Conservation (phyloP, 495 filamentous ascomycete genomes). For the Annulohypoxylon bovei region DNA sequence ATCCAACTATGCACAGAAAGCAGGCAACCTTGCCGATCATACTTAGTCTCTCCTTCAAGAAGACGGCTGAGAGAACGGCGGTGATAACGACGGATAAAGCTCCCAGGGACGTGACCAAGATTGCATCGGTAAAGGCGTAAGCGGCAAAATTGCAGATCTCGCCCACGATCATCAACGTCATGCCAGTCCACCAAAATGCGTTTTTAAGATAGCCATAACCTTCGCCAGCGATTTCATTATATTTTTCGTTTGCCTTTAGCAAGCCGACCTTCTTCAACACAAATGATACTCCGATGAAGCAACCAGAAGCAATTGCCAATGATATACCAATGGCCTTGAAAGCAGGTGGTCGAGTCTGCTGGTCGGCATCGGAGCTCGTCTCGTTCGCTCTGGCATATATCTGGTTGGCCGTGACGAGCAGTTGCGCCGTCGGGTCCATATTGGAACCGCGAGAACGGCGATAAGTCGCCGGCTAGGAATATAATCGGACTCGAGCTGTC, state of each 20-base stretch:
- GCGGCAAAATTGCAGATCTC: slow-evolving; percentile 98
- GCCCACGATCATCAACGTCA: slow-evolving; percentile 96
- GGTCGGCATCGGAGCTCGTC: slow-evolving; percentile 31
- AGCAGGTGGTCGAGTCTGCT: slow-evolving; percentile 50
- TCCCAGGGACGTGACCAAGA: slow-evolving; percentile 92
- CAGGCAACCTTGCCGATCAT: slow-evolving; percentile 97
- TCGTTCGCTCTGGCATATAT: slow-evolving; percentile 54
- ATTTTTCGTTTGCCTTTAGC: slow-evolving; percentile 93
- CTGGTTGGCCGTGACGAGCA: slow-evolving; percentile 53
- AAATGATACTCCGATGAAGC: slow-evolving; percentile 96
- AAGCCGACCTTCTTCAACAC: slow-evolving; percentile 94
- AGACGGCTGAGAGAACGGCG: slow-evolving; percentile 92
- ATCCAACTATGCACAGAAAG: slow-evolving; percentile 93
- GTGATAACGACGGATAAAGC: slow-evolving; percentile 96
- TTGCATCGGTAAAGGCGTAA: slow-evolving; percentile 97
- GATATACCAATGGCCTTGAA: slow-evolving; percentile 92
- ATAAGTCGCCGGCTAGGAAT: slow-evolving; percentile 15
- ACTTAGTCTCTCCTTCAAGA: slow-evolving; percentile 93
- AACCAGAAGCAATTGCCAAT: slow-evolving; percentile 85
- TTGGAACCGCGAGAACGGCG: slow-evolving; percentile 30
- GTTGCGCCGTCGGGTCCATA: slow-evolving; percentile 55
- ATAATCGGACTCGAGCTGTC: slow-evolving; percentile 5
- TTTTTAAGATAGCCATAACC: slow-evolving; percentile 99
- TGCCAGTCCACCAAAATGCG: slow-evolving; percentile 92
- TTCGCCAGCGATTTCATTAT: slow-evolving; percentile 94